These are phyloP conservation scores for Otatea glauca DNA, from an alignment of 176 grass and related monocot genomes.

Conservation along the genomic window DNA sequence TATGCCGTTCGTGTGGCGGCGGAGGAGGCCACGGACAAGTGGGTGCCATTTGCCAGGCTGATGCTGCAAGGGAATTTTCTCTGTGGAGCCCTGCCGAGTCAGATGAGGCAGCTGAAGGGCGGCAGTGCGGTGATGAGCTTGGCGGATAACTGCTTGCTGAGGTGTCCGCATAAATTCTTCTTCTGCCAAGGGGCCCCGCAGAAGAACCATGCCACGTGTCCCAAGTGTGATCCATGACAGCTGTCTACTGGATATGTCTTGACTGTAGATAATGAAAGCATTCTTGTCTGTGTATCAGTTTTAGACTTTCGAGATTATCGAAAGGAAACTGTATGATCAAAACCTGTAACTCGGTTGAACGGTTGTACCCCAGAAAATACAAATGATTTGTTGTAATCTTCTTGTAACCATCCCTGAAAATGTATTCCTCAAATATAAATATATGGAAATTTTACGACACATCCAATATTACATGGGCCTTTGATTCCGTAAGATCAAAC, in stretches of 20 bases:
- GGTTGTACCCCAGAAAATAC: too few species aligned
- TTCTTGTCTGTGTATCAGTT: too few species aligned
- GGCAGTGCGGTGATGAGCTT: conserved; percentile 45
- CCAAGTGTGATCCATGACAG: conserved; percentile 41
- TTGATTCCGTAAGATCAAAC: background rate
- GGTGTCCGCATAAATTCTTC: conserved; percentile 49
- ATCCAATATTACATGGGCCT: background rate
- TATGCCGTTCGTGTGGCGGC: conserved; percentile 53
- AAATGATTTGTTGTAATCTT: too few species aligned
- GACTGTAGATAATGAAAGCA: conserved; percentile 18
- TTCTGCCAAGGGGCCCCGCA: conserved; percentile 60
- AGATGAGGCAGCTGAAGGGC: conserved; percentile 51
- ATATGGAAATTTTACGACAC: background rate
- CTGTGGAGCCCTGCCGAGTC: conserved; percentile 45
- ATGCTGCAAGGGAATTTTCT: conserved; percentile 58
- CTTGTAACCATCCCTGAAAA: too few species aligned
- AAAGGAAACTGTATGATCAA: background rate
- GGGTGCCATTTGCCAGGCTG: conserved; percentile 52
- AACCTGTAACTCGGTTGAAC: too few species aligned
- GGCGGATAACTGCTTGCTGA: conserved; percentile 61
- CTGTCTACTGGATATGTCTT: background rate
- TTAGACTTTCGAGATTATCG: background rate
- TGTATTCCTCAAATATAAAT: too few species aligned
- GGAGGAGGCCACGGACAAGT: background rate
- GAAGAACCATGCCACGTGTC: conserved; percentile 50